Percentiles rank a stretch among this genome's conserved stretches.
Conservation (phyloP, 2,329 filamentous ascomycete species). For the Chlorencoelia australis region DNA sequence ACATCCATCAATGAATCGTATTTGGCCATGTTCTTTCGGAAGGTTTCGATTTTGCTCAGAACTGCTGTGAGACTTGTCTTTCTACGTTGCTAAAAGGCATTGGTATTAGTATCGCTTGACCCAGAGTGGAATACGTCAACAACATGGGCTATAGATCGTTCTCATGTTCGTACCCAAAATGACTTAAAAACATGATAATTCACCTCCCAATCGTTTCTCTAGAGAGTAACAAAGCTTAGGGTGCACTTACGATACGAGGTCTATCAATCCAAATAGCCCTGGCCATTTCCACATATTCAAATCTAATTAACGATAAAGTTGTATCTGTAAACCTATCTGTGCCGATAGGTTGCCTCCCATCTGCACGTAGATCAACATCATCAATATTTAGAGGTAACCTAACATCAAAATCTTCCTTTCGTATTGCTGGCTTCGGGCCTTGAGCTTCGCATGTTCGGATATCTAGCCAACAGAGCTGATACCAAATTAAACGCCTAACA, state of each 20-base stretch:
- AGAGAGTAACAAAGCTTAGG: too few relatives aligned
- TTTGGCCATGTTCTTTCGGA: constrained; percentile 53
- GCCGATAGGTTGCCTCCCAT: constrained; percentile 31
- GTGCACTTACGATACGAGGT: constrained; percentile 48
- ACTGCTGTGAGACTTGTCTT: constrained; percentile 53
- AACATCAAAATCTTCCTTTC: constrained; percentile 67
- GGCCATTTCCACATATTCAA: constrained; percentile 65
- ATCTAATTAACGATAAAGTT: constrained; percentile 57
- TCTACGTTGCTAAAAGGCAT: too few relatives aligned
- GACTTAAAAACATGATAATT: too few relatives aligned
- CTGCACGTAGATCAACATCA: constrained; percentile 48
- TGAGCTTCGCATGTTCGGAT: constrained; percentile 66
- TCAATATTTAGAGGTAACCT: constrained; percentile 61
- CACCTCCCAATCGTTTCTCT: too few relatives aligned
- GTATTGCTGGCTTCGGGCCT: constrained; percentile 60
- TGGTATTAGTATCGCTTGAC: too few relatives aligned
- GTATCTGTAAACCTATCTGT: constrained; percentile 53
- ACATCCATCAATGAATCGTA: constrained; percentile 55
- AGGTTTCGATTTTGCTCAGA: constrained; percentile 58
- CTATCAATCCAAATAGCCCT: constrained; percentile 61
- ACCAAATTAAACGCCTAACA: constrained; percentile 63
- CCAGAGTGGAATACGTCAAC: too few relatives aligned
- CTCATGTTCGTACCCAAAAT: too few relatives aligned
- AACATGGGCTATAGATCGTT: too few relatives aligned
- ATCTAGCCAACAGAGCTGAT: constrained; percentile 69